Base-by-base conservation (phyloP, 2,329 filamentous ascomycete species). In the Daldinia eschscholtzii region DNA sequence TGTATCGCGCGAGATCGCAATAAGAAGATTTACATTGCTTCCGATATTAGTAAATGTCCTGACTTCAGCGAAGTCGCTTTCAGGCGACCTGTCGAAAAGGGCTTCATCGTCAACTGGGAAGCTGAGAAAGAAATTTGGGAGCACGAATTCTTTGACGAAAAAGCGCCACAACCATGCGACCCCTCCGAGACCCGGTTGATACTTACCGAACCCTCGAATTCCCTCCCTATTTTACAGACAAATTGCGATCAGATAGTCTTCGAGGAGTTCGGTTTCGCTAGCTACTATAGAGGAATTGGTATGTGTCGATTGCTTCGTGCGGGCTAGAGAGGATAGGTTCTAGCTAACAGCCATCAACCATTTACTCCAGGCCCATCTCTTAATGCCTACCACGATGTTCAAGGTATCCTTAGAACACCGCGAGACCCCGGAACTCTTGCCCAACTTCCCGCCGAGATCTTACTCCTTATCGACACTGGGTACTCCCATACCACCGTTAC, bases 181-280 rank as follows among this genome's bases (percentile, higher is more conserved):
- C 93, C 95, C 0, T 83, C 86, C 60, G 91, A 95, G 62, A 96
- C 93, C n/a, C 91, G 93, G 55, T 82, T 99, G 64, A 82, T 99
- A 3, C 86, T 98, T 57, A 90, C 92, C 1, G 96, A 99, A 80
- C 92, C 93, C 52, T 91, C 94, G 3, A 97, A 97, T 80, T 90
- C 91, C 3, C 86, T 97, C 63, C 90, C 91, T 0, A 89, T 90
- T 12, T 82, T 99, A 70, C 94, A 98, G 80, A 88, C 91, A 42
- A 96, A 98, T 78, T 94, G 93, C 74, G 96, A 99, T 77, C 95
- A 99, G 83, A 93, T 99, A 77, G 89, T 98, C 1, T 98, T 99
- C 83, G 96, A 99, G 78, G 94, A 98, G 78, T 99, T 96, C 82
- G 93, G 93, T 2, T 99, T 99, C 80, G 88, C 91, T 10, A 91